Evolutionary conservation across 2,329 filamentous ascomycete genomes (phyloP).

Genomic region (Hymenoscyphus albidus): DNA sequence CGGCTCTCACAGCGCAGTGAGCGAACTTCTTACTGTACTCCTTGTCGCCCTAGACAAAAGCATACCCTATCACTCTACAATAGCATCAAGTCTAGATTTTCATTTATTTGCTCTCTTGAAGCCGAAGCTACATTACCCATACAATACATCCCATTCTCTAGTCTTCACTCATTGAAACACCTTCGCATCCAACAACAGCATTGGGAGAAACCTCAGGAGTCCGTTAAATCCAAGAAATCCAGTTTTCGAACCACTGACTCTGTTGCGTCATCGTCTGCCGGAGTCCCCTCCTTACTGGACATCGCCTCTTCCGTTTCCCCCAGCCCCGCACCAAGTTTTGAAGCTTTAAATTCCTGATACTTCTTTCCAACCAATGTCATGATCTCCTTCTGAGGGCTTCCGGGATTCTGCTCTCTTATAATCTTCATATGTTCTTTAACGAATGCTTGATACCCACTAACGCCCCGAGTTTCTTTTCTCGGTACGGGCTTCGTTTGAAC

Average conservation of each 20-base stretch:
- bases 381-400: constrained; percentile 60
- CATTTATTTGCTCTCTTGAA: too few species aligned
- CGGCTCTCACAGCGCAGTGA: too few species aligned
- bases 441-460: constrained; percentile 52
- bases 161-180: not conserved
- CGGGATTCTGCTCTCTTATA: constrained; percentile 51
- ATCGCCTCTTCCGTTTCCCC: constrained; percentile 12
- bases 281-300: constrained; percentile 7
- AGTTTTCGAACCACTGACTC: constrained; percentile 29
- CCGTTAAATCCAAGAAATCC: constrained; percentile 34
- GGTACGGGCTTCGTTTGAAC: constrained; percentile 78
- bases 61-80: too few species aligned
- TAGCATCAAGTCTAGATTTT: too few species aligned
- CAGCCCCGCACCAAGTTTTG: constrained; percentile 19
- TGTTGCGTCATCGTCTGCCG: constrained; percentile 18
- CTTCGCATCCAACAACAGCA: not conserved
- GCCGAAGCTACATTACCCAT: too few species aligned
- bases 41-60: too few species aligned
- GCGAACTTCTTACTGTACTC: too few species aligned
- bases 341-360: constrained; percentile 52
- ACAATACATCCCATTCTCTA: too few species aligned
- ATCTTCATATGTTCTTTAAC: constrained; percentile 65
- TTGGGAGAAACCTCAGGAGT: constrained; percentile 17
- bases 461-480: constrained; percentile 38
- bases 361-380: constrained; percentile 63